These are phyloP conservation scores for Litsea cubeba DNA, from an alignment of 164 flowering plant species.

Conservation along the genomic window DNA sequence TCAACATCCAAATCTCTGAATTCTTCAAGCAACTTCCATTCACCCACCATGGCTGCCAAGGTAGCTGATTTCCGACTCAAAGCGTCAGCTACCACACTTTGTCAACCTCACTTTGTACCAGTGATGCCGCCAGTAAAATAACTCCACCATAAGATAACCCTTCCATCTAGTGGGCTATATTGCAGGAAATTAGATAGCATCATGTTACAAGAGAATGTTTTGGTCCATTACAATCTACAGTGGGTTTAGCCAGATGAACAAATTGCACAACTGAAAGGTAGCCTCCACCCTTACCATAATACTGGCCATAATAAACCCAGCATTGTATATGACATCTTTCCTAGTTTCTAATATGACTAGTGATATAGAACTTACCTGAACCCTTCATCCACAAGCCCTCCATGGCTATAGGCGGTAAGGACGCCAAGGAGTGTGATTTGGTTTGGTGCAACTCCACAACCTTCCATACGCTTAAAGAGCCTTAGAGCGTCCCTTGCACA, in stretches of 20 bases:
- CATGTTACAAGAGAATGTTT: background rate
- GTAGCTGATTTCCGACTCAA: too few relatives aligned
- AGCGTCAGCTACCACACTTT: too few relatives aligned
- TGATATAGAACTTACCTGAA: conserved; percentile 19
- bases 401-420: conserved; percentile 63
- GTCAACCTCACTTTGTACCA: background rate
- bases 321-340: background rate
- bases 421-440: conserved; percentile 45
- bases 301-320: background rate
- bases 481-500: conserved; percentile 40
- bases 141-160: background rate
- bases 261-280: background rate
- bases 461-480: conserved; percentile 43
- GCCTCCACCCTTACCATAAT: background rate
- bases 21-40: too few relatives aligned
- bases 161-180: background rate
- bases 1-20: too few relatives aligned
- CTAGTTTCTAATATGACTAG: background rate
- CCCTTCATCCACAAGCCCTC: conserved; percentile 63
- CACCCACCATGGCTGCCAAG: too few relatives aligned
- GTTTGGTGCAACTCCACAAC: conserved; percentile 37
- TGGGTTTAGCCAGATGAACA: background rate
- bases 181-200: background rate
- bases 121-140: background rate
- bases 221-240: background rate